Percentiles rank a stretch among this genome's conserved stretches.
These are phyloP conservation scores for Bacidia rubella DNA, from an alignment of 495 filamentous ascomycete species.

Conservation along the genomic window DNA sequence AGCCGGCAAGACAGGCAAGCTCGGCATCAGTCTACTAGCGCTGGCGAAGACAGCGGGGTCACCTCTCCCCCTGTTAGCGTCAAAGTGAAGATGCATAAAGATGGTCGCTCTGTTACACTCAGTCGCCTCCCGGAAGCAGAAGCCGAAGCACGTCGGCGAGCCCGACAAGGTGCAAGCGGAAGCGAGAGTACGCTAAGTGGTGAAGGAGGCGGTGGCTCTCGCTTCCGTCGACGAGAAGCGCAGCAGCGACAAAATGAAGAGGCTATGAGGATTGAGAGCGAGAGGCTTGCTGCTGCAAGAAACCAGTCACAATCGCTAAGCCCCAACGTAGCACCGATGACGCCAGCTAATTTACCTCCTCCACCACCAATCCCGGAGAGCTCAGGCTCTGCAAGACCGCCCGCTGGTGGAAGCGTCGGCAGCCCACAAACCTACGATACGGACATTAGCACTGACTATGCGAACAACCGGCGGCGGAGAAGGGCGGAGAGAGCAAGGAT, in stretches of 20 bases:
- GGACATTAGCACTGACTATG: constrained; percentile 40
- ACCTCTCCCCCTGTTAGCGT: constrained; percentile 56
- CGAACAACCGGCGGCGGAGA: constrained; percentile 37
- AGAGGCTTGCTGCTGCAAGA: constrained; percentile 21
- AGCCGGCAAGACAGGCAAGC: constrained; percentile 27
- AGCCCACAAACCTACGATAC: constrained; percentile 31
- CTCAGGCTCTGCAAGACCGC: constrained; percentile 25
- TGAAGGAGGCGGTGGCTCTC: constrained; percentile 30
- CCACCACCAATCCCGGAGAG: constrained; percentile 26
- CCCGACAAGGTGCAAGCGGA: constrained; percentile 22
- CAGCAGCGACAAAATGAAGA: constrained; percentile 37
- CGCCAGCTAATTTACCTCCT: constrained; percentile 11
- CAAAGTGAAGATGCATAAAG: constrained; percentile 67
- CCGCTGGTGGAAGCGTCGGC: constrained; percentile 30
- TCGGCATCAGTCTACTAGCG: constrained; percentile 14
- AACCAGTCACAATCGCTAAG: constrained; percentile 12
- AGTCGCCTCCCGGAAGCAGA: constrained; percentile 71
- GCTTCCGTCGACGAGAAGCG: constrained; percentile 40
- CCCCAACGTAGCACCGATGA: constrained; percentile 7
- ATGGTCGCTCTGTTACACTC: constrained; percentile 70
- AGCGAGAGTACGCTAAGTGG: constrained; percentile 35
- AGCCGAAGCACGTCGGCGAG: constrained; percentile 40
- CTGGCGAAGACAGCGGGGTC: constrained; percentile 28
- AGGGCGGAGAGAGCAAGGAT: constrained; percentile 38
- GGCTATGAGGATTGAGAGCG: constrained; percentile 32